Evolutionary conservation across 352 stramenopile genomes (phyloP).

Genomic region (Globisporangium echinulatum): DNA sequence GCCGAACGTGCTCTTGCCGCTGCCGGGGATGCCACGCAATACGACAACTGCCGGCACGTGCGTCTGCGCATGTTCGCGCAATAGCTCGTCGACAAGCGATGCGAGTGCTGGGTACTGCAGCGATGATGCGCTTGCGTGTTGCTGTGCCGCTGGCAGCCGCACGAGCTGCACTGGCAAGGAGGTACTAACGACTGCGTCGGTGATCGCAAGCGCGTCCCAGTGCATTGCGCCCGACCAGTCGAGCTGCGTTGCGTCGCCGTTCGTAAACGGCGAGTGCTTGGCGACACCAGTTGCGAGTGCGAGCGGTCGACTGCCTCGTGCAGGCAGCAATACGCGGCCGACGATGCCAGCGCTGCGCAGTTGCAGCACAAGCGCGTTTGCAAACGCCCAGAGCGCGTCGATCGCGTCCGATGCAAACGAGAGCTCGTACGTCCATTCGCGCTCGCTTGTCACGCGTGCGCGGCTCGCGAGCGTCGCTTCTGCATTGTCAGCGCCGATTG

Average conservation of each 20-base stretch:
- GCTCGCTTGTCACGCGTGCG: conserved; percentile 17
- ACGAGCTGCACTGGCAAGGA: conserved; percentile 15
- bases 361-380: conserved; percentile 32
- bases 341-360: conserved; percentile 37
- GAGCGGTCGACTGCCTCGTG: conserved; percentile 7
- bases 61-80: conserved; percentile 16
- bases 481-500: not conserved
- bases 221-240: conserved; percentile 11
- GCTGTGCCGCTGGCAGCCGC: conserved; percentile 12
- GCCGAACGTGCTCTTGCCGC: conserved; percentile 59
- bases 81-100: conserved; percentile 28
- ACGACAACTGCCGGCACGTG: conserved; percentile 42
- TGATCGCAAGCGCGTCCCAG: conserved; percentile 10
- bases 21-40: conserved; percentile 62
- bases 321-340: conserved; percentile 19
- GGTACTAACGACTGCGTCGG: not conserved
- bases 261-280: not conserved
- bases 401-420: conserved; percentile 21
- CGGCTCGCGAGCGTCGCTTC: conserved; percentile 18
- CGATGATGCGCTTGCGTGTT: not conserved
- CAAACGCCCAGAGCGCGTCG: conserved; percentile 40
- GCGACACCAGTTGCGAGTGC: conserved; percentile 9
- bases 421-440: conserved; percentile 30
- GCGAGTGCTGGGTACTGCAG: conserved; percentile 30
- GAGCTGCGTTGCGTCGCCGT: not conserved